phyloP scores from a whole-genome alignment of 768 basidiomycete species.

The Tylopilus sp. region DNA sequence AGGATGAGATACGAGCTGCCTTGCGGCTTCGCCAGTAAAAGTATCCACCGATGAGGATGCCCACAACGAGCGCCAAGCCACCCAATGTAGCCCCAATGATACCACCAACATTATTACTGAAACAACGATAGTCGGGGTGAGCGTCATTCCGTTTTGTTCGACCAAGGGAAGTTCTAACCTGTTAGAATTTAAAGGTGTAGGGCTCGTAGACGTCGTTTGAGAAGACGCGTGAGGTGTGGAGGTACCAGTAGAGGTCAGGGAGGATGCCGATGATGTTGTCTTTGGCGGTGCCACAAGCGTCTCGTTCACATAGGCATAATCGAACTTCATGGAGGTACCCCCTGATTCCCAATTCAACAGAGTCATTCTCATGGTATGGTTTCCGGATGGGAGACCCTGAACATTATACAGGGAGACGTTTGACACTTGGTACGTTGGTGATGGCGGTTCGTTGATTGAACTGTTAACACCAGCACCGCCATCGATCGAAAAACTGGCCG shows the following conservation, averaged over 20 bases:
- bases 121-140: background rate
- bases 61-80: conserved; percentile 3
- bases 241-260: background rate
- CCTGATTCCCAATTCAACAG: conserved; percentile 17
- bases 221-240: background rate
- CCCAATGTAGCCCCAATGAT: conserved; percentile 18
- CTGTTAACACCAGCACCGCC: conserved; percentile 3
- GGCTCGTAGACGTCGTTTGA: background rate
- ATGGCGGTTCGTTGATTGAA: conserved; percentile 2
- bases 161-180: conserved; percentile 6
- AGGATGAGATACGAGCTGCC: background rate
- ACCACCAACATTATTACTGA: conserved; percentile 13
- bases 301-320: conserved; percentile 25
- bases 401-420: conserved; percentile 18
- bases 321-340: conserved; percentile 25
- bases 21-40: conserved; percentile 9
- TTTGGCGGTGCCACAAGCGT: conserved; percentile 10
- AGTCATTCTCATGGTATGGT: conserved; percentile 22
- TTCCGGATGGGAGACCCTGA: conserved; percentile 16
- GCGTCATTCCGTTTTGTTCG: conserved; percentile 1
- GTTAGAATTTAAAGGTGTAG: background rate
- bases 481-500: conserved; percentile 23
- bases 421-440: conserved; percentile 18
- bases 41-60: conserved; percentile 3
- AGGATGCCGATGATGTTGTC: conserved; percentile 2